Evolutionary conservation across 495 filamentous ascomycete genomes (phyloP).

Genomic region (Filosporella fistucella): DNA sequence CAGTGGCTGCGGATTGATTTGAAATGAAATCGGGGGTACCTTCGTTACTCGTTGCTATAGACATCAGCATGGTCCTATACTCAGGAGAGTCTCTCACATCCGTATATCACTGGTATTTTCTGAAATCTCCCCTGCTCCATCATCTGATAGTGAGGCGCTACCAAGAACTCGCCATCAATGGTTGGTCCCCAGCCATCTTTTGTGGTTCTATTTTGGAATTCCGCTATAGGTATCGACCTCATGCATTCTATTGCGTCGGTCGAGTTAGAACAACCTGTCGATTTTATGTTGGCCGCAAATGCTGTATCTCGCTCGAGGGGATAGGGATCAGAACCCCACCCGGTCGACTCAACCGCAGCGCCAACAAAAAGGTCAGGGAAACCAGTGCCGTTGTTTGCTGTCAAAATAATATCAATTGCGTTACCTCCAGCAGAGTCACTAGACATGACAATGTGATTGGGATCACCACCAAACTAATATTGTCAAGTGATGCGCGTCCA

Average conservation of each 20-base stretch:
- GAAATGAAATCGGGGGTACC: slow-evolving; percentile 36
- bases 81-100: too few species aligned
- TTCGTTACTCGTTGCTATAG: slow-evolving; percentile 67
- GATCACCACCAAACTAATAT: slow-evolving; percentile 68
- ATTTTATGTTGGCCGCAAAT: slow-evolving; percentile 52
- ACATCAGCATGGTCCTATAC: too few species aligned
- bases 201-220: slow-evolving; percentile 45
- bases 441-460: slow-evolving; percentile 61
- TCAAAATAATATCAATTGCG: slow-evolving; percentile 58
- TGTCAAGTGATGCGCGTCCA: not conserved
- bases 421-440: slow-evolving; percentile 66
- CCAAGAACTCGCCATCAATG: slow-evolving; percentile 53
- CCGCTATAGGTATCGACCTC: slow-evolving; percentile 37
- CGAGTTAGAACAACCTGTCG: slow-evolving; percentile 44
- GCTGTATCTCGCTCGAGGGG: slow-evolving; percentile 32
- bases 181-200: slow-evolving; percentile 54
- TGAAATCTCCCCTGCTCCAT: slow-evolving; percentile 55
- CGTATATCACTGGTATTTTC: slow-evolving; percentile 63
- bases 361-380: slow-evolving; percentile 47
- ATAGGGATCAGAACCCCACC: slow-evolving; percentile 40
- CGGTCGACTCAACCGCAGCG: slow-evolving; percentile 59
- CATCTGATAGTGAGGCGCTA: slow-evolving; percentile 51
- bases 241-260: slow-evolving; percentile 48
- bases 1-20: not conserved
- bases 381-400: slow-evolving; percentile 48